A percentile compares a stretch with the other conserved stretches of the same genome.
phyloP scores from a whole-genome alignment of 495 filamentous ascomycete genomes.

The Hypoxylon lienhwacheense region DNA sequence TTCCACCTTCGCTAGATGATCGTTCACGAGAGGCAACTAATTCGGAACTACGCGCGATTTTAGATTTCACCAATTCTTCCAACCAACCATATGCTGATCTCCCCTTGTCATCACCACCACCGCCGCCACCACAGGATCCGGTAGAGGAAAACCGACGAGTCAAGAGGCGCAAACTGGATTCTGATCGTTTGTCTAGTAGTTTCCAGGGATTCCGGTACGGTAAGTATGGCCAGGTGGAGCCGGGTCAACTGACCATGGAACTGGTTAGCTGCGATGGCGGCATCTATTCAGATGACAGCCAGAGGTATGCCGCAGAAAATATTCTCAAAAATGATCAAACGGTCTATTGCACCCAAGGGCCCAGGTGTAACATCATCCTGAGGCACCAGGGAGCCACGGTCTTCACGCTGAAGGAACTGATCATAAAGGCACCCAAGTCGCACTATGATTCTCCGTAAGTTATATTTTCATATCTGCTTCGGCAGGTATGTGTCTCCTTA shows the following conservation, averaged over 20 bases:
- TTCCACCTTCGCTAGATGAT: conserved; percentile 31
- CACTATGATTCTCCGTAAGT: conserved; percentile 87
- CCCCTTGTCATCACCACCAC: conserved; percentile 32
- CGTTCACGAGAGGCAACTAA: conserved; percentile 47
- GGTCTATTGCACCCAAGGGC: conserved; percentile 86
- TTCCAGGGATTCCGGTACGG: conserved; percentile 72
- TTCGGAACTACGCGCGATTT: conserved; percentile 49
- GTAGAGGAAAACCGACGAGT: conserved; percentile 52
- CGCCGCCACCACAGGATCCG: conserved; percentile 38
- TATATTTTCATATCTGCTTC: conserved; percentile 2
- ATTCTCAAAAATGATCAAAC: conserved; percentile 77
- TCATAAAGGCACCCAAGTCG: conserved; percentile 81
- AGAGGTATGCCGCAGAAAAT: conserved; percentile 73
- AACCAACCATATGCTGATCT: conserved; percentile 39
- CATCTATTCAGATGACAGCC: conserved; percentile 61
- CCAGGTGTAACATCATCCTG: conserved; percentile 81
- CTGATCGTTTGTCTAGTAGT: conserved; percentile 56
- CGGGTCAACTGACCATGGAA: conserved; percentile 79
- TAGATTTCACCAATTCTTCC: conserved; percentile 45
- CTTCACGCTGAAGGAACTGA: conserved; percentile 78
- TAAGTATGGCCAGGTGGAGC: conserved; percentile 78
- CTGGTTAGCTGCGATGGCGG: conserved; percentile 89
- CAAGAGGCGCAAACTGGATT: conserved; percentile 77
- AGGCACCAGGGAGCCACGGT: conserved; percentile 74
- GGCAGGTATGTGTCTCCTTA: conserved; percentile 5